Evolutionary conservation across 176 grass and related monocot species (phyloP), one percentile per base, ranked within the genome.

Genomic region (Phyllostachys edulis): DNA sequence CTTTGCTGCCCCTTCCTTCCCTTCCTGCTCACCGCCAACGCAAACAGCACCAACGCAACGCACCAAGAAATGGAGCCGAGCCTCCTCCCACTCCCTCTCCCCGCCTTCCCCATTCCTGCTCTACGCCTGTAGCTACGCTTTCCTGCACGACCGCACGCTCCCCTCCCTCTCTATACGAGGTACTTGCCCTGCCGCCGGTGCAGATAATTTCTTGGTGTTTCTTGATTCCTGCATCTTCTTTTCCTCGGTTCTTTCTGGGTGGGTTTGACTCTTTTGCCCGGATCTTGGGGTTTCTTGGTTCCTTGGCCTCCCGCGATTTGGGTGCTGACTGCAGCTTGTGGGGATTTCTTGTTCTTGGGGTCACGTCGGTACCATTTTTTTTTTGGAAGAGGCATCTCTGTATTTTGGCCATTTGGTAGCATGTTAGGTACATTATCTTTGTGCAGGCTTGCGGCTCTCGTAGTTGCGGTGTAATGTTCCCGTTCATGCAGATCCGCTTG

Each of bases 41-140:
- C 76, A 52, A 57, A 52, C 63, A 76, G 64, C 88, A 34, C 85
- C 83, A 69, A 44, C 50, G 67, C 23, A 45, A 44, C 47, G 65
- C 69, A 84, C 60, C 76, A 45, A 27, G 65, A 63, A 87, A 86
- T 86, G 84, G 88, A 78, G 84, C 73, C 12, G 59, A 41, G 73
- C 57, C 46, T 71, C 2, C 65, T 51, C 78, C 36, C 21, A 12
- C 18, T 15, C 62, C 42, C 42, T 10, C 18, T 36, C 57, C 23
- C 4, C 37, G 32, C 45, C 77, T 32, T 51, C 41, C 26, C 42
- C 15, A 9, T 16, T 36, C 47, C 67, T 21, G 26, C 46, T 34
- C 59, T 45, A 11, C 49, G 70, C 60, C 39, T 65, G 50, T 85
- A 89, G 83, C 29, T 3, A 16, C 57, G 7, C 49, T 5, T 13